Evolutionary conservation across 306 rosid species (phyloP).

Genomic region (Sesbania bispinosa): DNA sequence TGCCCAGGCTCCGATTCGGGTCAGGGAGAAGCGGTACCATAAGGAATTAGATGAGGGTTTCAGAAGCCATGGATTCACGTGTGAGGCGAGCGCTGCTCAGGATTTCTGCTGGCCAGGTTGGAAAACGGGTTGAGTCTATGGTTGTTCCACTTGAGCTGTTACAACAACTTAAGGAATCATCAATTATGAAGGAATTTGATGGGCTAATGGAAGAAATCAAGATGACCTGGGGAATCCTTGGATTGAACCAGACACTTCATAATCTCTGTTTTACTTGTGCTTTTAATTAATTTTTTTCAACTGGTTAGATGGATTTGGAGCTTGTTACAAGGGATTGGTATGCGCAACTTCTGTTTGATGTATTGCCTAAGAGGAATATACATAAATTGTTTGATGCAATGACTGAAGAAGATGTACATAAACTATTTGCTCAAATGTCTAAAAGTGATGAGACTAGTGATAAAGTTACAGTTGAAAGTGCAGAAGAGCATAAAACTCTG

Average conservation of each 20-base stretch:
- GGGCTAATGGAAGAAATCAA: constrained; percentile 91
- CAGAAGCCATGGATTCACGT: constrained; percentile 85
- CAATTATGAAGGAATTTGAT: constrained; percentile 74
- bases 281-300: constrained; percentile 73
- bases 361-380: no score
- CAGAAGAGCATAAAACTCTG: no score
- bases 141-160: no score
- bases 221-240: constrained; percentile 93
- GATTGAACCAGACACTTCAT: constrained; percentile 70
- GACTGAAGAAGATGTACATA: no score
- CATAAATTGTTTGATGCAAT: no score
- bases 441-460: no score
- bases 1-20: constrained; percentile 67
- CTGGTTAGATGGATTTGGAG: constrained; percentile 73
- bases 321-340: no score
- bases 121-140: no score
- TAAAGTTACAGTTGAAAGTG: no score
- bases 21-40: constrained; percentile 57
- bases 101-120: constrained; percentile 89
- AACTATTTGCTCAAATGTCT: no score
- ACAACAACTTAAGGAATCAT: no score
- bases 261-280: constrained; percentile 88
- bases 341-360: no score
- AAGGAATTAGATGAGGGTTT: constrained; percentile 88
- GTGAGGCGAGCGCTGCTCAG: constrained; percentile 77